A percentile compares a stretch with the other conserved stretches of the same genome.
phyloP scores from a whole-genome alignment of 768 basidiomycete genomes.

The Myochromella boudieri region DNA sequence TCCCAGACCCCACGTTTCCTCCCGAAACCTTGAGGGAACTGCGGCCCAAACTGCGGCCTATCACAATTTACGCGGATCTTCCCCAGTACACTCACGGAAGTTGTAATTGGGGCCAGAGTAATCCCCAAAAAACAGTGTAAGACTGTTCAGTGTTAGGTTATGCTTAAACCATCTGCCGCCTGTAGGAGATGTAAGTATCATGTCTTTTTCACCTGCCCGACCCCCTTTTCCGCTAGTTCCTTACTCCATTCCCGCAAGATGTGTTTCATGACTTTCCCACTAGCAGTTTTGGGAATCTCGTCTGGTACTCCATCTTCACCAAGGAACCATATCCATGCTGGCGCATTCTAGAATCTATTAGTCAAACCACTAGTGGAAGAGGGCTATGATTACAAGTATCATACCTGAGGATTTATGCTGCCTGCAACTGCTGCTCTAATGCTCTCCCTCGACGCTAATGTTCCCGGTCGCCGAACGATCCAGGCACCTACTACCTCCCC shows the following conservation, averaged over 20 bases:
- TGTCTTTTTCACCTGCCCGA: slow-evolving; percentile 33
- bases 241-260: slow-evolving; percentile 69
- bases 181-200: not conserved
- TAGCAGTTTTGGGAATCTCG: slow-evolving; percentile 82
- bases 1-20: not conserved
- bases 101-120: no score
- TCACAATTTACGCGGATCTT: no score
- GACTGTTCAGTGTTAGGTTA: no score
- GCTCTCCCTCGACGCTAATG: slow-evolving; percentile 44
- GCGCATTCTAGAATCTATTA: slow-evolving; percentile 56
- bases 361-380: not conserved
- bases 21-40: not conserved
- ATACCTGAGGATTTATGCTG: slow-evolving; percentile 79
- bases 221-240: slow-evolving; percentile 43
- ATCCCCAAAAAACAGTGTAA: no score
- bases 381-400: slow-evolving; percentile 9
- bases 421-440: slow-evolving; percentile 53
- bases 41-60: no score
- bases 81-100: no score
- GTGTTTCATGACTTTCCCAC: slow-evolving; percentile 87
- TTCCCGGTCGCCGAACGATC: slow-evolving; percentile 55
- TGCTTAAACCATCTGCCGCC: no score
- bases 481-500: slow-evolving; percentile 85
- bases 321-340: slow-evolving; percentile 82
- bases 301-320: slow-evolving; percentile 58